A percentile compares a stretch with the other conserved stretches of the same genome.
These are phyloP conservation scores for Corylus heterophylla DNA, from an alignment of 306 rosid genomes.

Conservation along the genomic window DNA sequence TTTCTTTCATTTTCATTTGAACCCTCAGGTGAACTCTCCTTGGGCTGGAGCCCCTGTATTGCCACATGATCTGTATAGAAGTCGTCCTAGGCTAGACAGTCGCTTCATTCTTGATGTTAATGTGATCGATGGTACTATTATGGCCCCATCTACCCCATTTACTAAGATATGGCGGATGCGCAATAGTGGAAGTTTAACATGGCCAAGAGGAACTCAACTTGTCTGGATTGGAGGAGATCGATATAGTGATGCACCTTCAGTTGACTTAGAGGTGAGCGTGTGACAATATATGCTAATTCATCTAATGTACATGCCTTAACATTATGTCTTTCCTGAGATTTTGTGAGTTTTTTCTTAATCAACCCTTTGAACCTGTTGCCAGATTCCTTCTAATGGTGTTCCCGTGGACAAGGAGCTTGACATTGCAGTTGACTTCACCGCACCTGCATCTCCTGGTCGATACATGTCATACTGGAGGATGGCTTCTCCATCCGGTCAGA, in stretches of 20 bases:
- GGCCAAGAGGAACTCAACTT: slow-evolving; percentile 81
- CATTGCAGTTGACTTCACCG: slow-evolving; percentile 76
- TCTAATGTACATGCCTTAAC: background rate
- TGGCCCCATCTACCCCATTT: slow-evolving; percentile 77
- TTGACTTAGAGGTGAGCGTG: slow-evolving; percentile 62
- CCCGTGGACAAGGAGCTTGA: slow-evolving; percentile 58
- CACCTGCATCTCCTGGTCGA: slow-evolving; percentile 72
- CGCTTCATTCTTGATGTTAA: slow-evolving; percentile 73
- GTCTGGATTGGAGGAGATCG: slow-evolving; percentile 77
- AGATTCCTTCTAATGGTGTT: slow-evolving; percentile 67
- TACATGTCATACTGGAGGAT: slow-evolving; percentile 85
- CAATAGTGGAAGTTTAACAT: slow-evolving; percentile 60
- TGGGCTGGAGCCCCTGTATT: slow-evolving; percentile 22
- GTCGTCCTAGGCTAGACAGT: slow-evolving; percentile 62
- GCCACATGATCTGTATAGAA: slow-evolving; percentile 29
- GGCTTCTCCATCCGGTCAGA: slow-evolving; percentile 70
- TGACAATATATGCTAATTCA: background rate
- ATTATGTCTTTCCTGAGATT: background rate
- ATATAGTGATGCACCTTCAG: slow-evolving; percentile 40
- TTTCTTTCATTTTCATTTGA: slow-evolving; percentile 10
- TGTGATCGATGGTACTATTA: slow-evolving; percentile 74
- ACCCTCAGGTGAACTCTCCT: slow-evolving; percentile 32
- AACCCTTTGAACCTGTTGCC: slow-evolving; percentile 6
- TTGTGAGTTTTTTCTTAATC: background rate
- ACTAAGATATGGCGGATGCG: slow-evolving; percentile 95